Conservation (phyloP, 768 basidiomycete species). For the Dioszegia crocea region DNA sequence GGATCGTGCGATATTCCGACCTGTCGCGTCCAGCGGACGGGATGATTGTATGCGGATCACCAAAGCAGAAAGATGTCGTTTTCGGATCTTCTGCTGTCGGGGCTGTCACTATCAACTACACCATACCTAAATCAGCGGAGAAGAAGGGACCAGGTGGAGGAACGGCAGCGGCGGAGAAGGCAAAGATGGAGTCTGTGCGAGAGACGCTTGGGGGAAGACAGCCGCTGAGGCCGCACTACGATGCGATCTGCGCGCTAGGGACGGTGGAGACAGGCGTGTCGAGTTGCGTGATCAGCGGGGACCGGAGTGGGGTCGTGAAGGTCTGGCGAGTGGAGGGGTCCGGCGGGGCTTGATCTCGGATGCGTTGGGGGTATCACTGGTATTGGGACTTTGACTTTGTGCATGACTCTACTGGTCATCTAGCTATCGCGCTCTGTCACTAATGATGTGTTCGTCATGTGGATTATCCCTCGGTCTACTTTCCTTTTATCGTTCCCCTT, state of each 20-base stretch:
- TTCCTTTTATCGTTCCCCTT: too few species aligned
- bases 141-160: not conserved
- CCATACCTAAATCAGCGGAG: not conserved
- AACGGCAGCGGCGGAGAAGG: conserved; percentile 55
- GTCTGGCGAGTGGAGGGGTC: conserved; percentile 57
- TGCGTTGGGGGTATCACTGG: not conserved
- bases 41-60: conserved; percentile 70
- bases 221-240: conserved; percentile 79
- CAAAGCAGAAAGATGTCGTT: conserved; percentile 65
- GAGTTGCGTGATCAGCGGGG: conserved; percentile 86
- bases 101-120: not conserved
- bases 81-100: conserved; percentile 61
- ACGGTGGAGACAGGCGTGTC: conserved; percentile 90
- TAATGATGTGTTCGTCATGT: too few species aligned
- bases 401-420: too few species aligned
- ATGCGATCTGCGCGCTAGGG: conserved; percentile 77
- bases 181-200: conserved; percentile 35
- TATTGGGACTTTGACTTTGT: not conserved
- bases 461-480: too few species aligned
- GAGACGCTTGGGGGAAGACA: conserved; percentile 55
- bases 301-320: conserved; percentile 82
- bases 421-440: too few species aligned
- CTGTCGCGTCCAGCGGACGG: conserved; percentile 68
- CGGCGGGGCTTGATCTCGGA: not conserved
- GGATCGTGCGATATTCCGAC: conserved; percentile 84